Conservation (phyloP, 1,284 basidiomycete species). For the Anthracocystis walkeri region DNA sequence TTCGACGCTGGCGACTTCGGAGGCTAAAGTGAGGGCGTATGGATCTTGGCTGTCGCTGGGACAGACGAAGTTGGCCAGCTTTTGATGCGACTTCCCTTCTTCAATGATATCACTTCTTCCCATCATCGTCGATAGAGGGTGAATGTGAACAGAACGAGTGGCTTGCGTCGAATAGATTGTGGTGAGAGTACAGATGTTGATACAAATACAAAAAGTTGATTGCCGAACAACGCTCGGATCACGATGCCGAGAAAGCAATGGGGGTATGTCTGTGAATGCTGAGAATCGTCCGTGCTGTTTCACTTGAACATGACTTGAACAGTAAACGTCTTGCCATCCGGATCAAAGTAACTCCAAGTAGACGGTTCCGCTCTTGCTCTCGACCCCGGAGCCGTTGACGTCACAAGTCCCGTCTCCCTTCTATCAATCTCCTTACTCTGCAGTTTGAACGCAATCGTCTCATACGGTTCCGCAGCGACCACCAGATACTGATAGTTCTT, state of each 20-base stretch:
- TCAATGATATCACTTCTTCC: too few species aligned
- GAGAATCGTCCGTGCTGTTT: not conserved
- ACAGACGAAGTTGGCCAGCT: constrained; percentile 43
- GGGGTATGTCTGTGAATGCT: constrained; percentile 10
- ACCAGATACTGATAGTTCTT: constrained; percentile 97
- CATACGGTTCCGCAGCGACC: constrained; percentile 97
- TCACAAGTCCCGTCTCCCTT: constrained; percentile 49
- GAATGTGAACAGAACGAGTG: not conserved
- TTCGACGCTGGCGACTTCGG: constrained; percentile 22
- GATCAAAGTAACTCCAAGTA: constrained; percentile 66
- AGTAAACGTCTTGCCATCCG: constrained; percentile 61
- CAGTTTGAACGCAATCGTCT: constrained; percentile 97
- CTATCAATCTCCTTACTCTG: constrained; percentile 95
- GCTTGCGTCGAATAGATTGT: constrained; percentile 4
- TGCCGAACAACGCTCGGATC: too few species aligned
- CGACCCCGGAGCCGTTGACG: constrained; percentile 34
- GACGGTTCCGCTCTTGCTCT: constrained; percentile 56
- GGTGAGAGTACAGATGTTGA: constrained; percentile 4
- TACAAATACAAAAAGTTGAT: constrained; percentile 35
- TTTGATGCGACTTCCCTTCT: constrained; percentile 4
- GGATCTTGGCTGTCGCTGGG: constrained; percentile 50
- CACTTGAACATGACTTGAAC: constrained; percentile 63
- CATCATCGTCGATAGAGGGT: not conserved
- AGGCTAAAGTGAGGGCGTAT: constrained; percentile 53
- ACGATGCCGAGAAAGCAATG: too few species aligned